A percentile compares a stretch with the other conserved stretches of the same genome.
phyloP scores from a whole-genome alignment of 768 basidiomycete genomes.

The Mycena albidolilacea region DNA sequence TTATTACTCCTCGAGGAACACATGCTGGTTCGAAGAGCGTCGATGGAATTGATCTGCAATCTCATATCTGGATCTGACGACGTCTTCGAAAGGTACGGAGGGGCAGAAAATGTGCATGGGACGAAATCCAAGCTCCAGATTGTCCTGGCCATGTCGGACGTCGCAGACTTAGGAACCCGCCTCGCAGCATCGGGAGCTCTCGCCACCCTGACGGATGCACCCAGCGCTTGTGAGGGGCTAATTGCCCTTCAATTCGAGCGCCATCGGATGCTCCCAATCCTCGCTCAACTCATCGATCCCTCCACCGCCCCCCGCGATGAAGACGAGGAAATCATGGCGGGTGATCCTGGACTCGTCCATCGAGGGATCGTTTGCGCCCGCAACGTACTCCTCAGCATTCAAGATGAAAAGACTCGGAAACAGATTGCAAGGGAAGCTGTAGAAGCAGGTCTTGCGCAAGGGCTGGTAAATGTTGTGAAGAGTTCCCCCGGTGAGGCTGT shows the following conservation, averaged over 20 bases:
- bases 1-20: constrained; percentile 88
- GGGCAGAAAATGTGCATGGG: constrained; percentile 53
- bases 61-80: constrained; percentile 83
- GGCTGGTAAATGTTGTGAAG: constrained; percentile 67
- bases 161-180: constrained; percentile 88
- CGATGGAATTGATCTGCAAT: constrained; percentile 94
- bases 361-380: constrained; percentile 83
- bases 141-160: constrained; percentile 87
- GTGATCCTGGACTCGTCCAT: constrained; percentile 78
- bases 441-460: constrained; percentile 66
- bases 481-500: constrained; percentile 57
- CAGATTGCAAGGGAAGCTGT: constrained; percentile 67
- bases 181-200: constrained; percentile 93
- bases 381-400: constrained; percentile 70
- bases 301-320: constrained; percentile 52
- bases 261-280: constrained; percentile 73
- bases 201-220: constrained; percentile 80
- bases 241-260: constrained; percentile 75
- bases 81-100: constrained; percentile 82
- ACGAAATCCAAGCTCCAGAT: constrained; percentile 82
- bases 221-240: constrained; percentile 73
- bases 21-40: constrained; percentile 84
- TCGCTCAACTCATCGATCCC: constrained; percentile 80
- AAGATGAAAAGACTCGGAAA: constrained; percentile 55
- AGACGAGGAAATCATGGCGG: constrained; percentile 52